phyloP scores from a whole-genome alignment of 2,329 filamentous ascomycete species.

The Dactylellina cionopaga region DNA sequence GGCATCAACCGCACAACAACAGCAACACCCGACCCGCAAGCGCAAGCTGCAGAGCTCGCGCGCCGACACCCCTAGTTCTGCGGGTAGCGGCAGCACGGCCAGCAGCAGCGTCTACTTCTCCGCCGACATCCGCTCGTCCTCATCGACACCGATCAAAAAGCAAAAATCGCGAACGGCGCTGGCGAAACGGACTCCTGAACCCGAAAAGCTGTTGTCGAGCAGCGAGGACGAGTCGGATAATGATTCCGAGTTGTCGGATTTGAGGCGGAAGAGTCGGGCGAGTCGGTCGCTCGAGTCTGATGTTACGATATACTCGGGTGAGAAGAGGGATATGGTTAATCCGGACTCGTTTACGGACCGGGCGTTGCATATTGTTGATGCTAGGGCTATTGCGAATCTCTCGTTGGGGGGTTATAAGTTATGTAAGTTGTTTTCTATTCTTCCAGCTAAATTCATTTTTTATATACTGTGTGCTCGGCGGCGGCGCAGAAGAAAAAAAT shows the following conservation, averaged over 20 bases:
- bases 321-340: constrained; percentile 62
- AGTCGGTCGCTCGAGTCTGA: constrained; percentile 56
- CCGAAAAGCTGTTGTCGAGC: constrained; percentile 60
- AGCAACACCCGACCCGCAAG: constrained; percentile 25
- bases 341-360: constrained; percentile 63
- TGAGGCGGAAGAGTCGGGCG: constrained; percentile 50
- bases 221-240: constrained; percentile 57
- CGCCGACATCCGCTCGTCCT: constrained; percentile 42
- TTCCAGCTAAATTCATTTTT: constrained; percentile 25
- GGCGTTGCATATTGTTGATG: constrained; percentile 65
- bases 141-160: constrained; percentile 51
- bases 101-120: constrained; percentile 37
- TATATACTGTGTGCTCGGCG: constrained; percentile 42
- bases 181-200: constrained; percentile 44
- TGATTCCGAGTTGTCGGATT: constrained; percentile 48
- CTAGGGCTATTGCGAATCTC: constrained; percentile 63
- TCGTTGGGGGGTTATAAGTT: constrained; percentile 60
- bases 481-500: too few relatives aligned
- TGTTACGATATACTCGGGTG: constrained; percentile 62
- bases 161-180: constrained; percentile 45
- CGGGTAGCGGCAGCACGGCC: constrained; percentile 6
- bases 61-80: constrained; percentile 37
- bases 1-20: background rate
- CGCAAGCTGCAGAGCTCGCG: constrained; percentile 46
- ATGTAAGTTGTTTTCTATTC: constrained; percentile 48